These are phyloP conservation scores for Nicotiana otophora DNA, from an alignment of 257 asterid species.

Conservation along the genomic window DNA sequence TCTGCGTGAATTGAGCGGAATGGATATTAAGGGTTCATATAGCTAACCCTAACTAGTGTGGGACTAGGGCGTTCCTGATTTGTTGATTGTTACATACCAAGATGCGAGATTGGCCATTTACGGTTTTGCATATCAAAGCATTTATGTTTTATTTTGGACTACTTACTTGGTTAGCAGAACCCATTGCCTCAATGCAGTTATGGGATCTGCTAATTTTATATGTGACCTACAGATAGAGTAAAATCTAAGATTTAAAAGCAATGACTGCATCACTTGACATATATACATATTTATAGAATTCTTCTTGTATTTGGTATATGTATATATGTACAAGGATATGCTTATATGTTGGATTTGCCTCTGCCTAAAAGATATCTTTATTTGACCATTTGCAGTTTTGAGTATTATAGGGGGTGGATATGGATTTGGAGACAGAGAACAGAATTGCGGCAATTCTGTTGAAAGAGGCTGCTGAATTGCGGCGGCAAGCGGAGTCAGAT, in stretches of 20 bases:
- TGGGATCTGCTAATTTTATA: neutral
- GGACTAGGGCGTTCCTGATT: neutral
- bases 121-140: neutral
- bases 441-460: conserved; percentile 76
- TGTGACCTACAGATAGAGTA: neutral
- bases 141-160: neutral
- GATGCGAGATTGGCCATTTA: neutral
- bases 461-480: conserved; percentile 91
- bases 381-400: neutral
- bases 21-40: neutral
- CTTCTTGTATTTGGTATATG: neutral
- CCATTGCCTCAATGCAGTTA: neutral
- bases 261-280: neutral
- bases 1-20: neutral
- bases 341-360: neutral
- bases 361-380: neutral
- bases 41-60: neutral
- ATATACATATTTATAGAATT: neutral
- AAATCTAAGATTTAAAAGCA: neutral
- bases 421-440: conserved; percentile 92
- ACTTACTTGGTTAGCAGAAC: neutral
- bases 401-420: conserved; percentile 14
- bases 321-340: neutral
- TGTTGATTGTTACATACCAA: neutral
- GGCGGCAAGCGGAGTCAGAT: conserved; percentile 70